Evolutionary conservation across 2,329 filamentous ascomycete genomes (phyloP).

Genomic region (Penicillium sp.): DNA sequence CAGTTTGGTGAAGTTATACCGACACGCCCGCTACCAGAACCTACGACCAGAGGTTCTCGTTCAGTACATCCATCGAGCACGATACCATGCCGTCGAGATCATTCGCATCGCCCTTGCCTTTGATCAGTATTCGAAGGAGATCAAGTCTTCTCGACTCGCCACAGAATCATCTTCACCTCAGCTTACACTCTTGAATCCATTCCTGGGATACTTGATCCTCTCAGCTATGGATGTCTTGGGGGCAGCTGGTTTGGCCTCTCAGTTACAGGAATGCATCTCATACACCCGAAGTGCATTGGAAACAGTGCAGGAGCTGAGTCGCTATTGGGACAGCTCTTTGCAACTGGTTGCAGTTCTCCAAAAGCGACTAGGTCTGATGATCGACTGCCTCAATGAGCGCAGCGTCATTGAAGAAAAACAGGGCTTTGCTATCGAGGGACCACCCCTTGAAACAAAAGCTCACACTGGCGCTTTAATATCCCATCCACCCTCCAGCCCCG

Average conservation of each 20-base stretch:
- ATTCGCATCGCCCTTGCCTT: slow-evolving; percentile 46
- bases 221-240: slow-evolving; percentile 68
- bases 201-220: slow-evolving; percentile 63
- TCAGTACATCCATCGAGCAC: slow-evolving; percentile 52
- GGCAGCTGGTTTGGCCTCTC: slow-evolving; percentile 57
- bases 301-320: slow-evolving; percentile 58
- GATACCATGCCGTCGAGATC: slow-evolving; percentile 56
- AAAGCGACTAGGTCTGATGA: slow-evolving; percentile 49
- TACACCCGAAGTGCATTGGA: slow-evolving; percentile 56
- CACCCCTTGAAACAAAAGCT: slow-evolving; percentile 44
- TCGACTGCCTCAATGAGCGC: slow-evolving; percentile 38
- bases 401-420: slow-evolving; percentile 35
- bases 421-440: slow-evolving; percentile 40
- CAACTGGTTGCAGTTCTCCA: slow-evolving; percentile 54
- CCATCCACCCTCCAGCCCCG: slow-evolving; percentile 15
- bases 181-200: slow-evolving; percentile 57
- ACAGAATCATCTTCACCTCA: slow-evolving; percentile 28
- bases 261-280: slow-evolving; percentile 56
- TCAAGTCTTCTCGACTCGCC: slow-evolving; percentile 20
- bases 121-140: slow-evolving; percentile 25
- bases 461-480: slow-evolving; percentile 23
- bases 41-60: slow-evolving; percentile 45
- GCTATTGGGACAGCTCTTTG: slow-evolving; percentile 62
- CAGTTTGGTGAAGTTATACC: slow-evolving; percentile 65
- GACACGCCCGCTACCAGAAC: slow-evolving; percentile 54